phyloP scores from a whole-genome alignment of 345 rosid species.

The Salix viminalis region DNA sequence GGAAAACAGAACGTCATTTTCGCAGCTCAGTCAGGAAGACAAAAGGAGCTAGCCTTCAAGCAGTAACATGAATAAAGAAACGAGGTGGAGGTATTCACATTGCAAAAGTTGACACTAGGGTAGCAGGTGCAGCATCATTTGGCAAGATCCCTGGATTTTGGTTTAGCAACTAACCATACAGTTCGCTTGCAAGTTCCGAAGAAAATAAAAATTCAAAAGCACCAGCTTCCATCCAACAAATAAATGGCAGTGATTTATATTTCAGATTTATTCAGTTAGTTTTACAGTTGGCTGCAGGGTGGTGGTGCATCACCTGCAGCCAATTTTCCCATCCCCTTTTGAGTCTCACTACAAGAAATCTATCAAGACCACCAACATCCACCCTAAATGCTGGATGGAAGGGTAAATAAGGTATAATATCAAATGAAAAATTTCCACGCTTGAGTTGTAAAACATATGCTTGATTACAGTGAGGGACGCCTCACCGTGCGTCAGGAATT shows the following conservation, averaged over 20 bases:
- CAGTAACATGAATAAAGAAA: neutral
- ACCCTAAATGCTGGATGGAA: neutral
- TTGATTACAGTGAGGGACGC: neutral
- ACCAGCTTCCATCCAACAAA: neutral
- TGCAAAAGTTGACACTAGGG: neutral
- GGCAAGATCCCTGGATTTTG: neutral
- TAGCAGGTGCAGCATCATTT: no score
- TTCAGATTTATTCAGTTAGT: neutral
- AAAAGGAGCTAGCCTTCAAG: neutral
- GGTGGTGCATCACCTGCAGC: neutral
- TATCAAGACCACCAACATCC: neutral
- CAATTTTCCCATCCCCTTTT: neutral
- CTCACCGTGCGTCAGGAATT: neutral
- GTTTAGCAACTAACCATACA: neutral
- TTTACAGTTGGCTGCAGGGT: constrained; percentile 2
- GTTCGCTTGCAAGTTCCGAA: neutral
- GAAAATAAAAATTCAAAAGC: neutral
- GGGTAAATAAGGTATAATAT: neutral
- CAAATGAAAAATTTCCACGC: neutral
- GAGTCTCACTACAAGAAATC: neutral
- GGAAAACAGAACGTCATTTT: neutral
- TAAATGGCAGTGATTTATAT: neutral
- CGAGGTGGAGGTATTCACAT: neutral
- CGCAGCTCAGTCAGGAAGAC: neutral
- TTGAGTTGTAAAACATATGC: neutral